Percentiles rank a stretch among this genome's conserved stretches.
Evolutionary conservation across 2,329 filamentous ascomycete genomes (phyloP).

Genomic region (Rhynchosporium agropyri): DNA sequence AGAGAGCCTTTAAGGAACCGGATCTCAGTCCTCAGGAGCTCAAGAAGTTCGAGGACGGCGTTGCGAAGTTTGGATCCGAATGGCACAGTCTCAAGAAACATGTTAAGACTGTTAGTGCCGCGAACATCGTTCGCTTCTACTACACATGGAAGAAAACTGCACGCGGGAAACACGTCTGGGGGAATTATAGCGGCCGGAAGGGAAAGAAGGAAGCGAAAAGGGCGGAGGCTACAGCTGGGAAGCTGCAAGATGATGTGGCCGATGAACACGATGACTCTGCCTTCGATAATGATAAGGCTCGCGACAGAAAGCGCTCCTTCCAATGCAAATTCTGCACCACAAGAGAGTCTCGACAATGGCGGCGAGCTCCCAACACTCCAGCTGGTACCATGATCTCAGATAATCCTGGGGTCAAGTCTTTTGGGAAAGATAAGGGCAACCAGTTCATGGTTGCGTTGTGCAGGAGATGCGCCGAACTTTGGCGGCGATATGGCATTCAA

Average conservation of each 20-base stretch:
- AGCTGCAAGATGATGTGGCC: conserved; percentile 88
- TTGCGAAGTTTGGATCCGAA: conserved; percentile 89
- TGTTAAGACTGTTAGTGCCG: conserved; percentile 79
- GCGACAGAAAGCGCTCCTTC: conserved; percentile 77
- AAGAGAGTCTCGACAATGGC: conserved; percentile 83
- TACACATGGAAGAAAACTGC: conserved; percentile 98
- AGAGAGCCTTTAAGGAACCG: conserved; percentile 80
- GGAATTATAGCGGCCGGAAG: conserved; percentile 82
- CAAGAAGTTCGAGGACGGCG: conserved; percentile 90
- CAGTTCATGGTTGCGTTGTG: conserved; percentile 83
- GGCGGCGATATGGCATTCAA: conserved; percentile 93
- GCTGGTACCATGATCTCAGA: conserved; percentile 70
- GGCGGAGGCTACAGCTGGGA: conserved; percentile 69
- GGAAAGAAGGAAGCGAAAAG: conserved; percentile 85
- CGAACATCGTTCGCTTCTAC: conserved; percentile 87
- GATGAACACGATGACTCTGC: conserved; percentile 94
- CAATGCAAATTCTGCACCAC: conserved; percentile 91
- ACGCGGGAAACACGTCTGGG: conserved; percentile 86
- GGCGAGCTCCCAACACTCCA: conserved; percentile 78
- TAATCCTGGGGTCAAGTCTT: conserved; percentile 63
- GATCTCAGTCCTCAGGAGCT: conserved; percentile 75
- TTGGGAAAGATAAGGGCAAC: conserved; percentile 72
- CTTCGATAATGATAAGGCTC: conserved; percentile 83
- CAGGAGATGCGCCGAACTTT: conserved; percentile 85
- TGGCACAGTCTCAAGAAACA: conserved; percentile 80